Conservation (phyloP, 2,329 filamentous ascomycete species). For the Aschersonia sp. region DNA sequence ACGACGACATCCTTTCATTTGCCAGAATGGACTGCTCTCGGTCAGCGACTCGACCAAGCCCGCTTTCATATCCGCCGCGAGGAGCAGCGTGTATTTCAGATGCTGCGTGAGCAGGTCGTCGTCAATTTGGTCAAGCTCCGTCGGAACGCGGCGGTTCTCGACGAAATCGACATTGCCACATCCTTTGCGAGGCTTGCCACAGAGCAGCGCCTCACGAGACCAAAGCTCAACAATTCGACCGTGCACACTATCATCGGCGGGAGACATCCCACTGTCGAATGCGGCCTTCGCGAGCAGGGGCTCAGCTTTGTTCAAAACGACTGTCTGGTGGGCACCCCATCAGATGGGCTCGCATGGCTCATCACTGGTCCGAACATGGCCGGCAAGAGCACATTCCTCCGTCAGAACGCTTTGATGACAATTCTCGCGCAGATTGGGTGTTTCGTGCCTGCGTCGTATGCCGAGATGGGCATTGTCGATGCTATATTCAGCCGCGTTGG, state of each 20-base stretch:
- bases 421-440: constrained; percentile 86
- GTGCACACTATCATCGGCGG: constrained; percentile 70
- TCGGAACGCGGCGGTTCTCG: constrained; percentile 78
- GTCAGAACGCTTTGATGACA: constrained; percentile 88
- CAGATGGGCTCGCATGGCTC: constrained; percentile 48
- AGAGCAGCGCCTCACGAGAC: constrained; percentile 61
- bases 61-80: constrained; percentile 68
- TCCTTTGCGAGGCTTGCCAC: constrained; percentile 69
- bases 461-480: constrained; percentile 82
- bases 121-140: constrained; percentile 72
- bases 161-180: constrained; percentile 82
- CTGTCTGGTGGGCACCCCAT: constrained; percentile 59
- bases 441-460: constrained; percentile 80
- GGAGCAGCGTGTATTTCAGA: constrained; percentile 66
- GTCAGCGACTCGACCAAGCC: constrained; percentile 62
- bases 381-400: constrained; percentile 88
- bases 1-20: constrained; percentile 75
- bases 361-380: constrained; percentile 94
- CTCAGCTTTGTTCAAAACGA: constrained; percentile 76
- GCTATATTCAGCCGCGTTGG: constrained; percentile 89
- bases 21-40: constrained; percentile 70
- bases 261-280: constrained; percentile 83
- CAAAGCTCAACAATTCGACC: constrained; percentile 49
- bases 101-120: constrained; percentile 63
- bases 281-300: constrained; percentile 64